Conservation (phyloP, 306 rosid species). For the Betula pendula region DNA sequence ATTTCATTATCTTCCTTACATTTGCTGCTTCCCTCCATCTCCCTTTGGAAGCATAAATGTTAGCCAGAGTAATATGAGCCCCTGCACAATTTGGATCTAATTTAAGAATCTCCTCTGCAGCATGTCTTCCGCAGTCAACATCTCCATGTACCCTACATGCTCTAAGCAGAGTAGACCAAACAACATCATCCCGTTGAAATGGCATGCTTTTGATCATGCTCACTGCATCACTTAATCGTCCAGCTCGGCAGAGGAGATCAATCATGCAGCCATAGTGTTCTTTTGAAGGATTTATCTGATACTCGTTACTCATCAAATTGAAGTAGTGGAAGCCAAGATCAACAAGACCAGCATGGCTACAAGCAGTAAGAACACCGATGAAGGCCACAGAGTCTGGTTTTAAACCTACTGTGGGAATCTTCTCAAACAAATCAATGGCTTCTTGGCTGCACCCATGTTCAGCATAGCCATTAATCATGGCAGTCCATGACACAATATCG, state of each 20-base stretch:
- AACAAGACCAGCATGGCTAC: constrained; percentile 78
- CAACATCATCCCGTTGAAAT: constrained; percentile 60
- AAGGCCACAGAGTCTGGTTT: constrained; percentile 69
- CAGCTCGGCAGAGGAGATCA: constrained; percentile 86
- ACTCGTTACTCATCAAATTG: constrained; percentile 45
- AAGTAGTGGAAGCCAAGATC: constrained; percentile 73
- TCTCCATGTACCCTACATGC: constrained; percentile 68
- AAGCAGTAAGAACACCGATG: constrained; percentile 69
- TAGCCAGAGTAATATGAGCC: constrained; percentile 71
- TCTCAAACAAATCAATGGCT: constrained; percentile 73
- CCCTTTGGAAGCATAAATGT: constrained; percentile 67
- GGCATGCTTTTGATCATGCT: constrained; percentile 60
- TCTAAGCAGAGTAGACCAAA: constrained; percentile 82
- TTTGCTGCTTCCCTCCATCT: constrained; percentile 71
- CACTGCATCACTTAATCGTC: constrained; percentile 67
- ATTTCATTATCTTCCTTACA: constrained; percentile 66
- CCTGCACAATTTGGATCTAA: constrained; percentile 67
- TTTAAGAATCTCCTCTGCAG: constrained; percentile 64
- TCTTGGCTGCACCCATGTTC: constrained; percentile 71
- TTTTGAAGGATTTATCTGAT: constrained; percentile 57
- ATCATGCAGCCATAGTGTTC: constrained; percentile 80
- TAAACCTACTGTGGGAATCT: constrained; percentile 47
- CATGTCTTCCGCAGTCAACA: constrained; percentile 55
- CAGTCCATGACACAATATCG: constrained; percentile 74
- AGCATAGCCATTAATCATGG: constrained; percentile 76